Percentiles rank a stretch among this genome's conserved stretches.
phyloP scores from a whole-genome alignment of 331 rosid genomes.

The Phaseolus coccineus region DNA sequence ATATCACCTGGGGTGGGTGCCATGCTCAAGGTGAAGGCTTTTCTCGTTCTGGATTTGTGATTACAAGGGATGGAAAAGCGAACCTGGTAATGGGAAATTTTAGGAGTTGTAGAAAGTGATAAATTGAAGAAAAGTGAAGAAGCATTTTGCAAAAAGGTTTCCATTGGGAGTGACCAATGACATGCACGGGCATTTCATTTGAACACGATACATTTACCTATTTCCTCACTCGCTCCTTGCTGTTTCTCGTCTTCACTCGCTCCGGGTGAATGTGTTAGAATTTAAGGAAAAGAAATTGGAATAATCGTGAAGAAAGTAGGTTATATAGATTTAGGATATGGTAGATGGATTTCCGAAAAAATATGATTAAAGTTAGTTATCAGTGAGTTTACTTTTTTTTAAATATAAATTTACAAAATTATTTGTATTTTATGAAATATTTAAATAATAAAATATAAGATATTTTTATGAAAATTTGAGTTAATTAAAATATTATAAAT shows the following conservation, averaged over 20 bases:
- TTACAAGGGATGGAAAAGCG: slow-evolving; percentile 42
- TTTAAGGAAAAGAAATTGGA: too few species aligned
- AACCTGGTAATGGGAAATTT: slow-evolving; percentile 46
- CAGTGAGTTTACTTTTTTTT: too few species aligned
- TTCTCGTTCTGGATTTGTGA: slow-evolving; percentile 41
- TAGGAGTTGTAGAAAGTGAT: slow-evolving; percentile 34
- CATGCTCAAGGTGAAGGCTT: slow-evolving; percentile 58
- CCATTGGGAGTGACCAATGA: slow-evolving; percentile 37
- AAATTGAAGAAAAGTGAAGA: slow-evolving; percentile 46
- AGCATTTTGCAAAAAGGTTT: slow-evolving; percentile 42
- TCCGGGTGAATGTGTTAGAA: too few species aligned
- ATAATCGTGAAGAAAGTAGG: too few species aligned
- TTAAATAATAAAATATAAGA: too few species aligned
- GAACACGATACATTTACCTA: not conserved
- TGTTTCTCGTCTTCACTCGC: not conserved
- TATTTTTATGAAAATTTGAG: too few species aligned
- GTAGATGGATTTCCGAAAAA: too few species aligned
- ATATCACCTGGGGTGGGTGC: slow-evolving; percentile 63
- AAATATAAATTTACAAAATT: too few species aligned
- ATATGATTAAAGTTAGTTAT: too few species aligned
- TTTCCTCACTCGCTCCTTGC: not conserved
- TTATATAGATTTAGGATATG: too few species aligned
- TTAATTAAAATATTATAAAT: too few species aligned
- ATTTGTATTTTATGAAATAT: too few species aligned
- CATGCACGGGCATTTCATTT: not conserved